Percentiles rank a stretch among this genome's conserved stretches.
Evolutionary conservation across 805 yeast species (phyloP).

Genomic region (Priceomyces haplophilus): DNA sequence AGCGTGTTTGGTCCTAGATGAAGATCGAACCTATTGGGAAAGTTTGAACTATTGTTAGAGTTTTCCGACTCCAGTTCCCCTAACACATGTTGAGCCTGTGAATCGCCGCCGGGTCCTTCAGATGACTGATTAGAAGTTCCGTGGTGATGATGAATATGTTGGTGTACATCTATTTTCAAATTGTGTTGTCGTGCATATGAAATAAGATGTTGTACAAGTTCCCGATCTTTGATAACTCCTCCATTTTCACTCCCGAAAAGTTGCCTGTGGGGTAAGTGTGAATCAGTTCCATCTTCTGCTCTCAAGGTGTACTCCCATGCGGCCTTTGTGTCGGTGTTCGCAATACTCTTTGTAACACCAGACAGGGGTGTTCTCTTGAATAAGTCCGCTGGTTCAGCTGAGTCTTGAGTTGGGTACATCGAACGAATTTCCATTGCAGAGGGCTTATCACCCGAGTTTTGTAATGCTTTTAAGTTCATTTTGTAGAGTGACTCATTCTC

Average conservation of each 20-base stretch:
- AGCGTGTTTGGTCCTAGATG: conserved; percentile 50
- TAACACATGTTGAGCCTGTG: neutral
- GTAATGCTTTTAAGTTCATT: too few relatives aligned
- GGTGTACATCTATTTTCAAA: conserved; percentile 70
- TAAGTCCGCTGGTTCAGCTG: too few relatives aligned
- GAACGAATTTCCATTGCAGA: too few relatives aligned
- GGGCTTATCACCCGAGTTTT: too few relatives aligned
- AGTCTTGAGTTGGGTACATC: too few relatives aligned
- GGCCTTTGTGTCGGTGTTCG: too few relatives aligned
- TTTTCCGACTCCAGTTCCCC: neutral
- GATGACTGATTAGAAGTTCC: conserved; percentile 30
- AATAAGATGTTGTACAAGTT: conserved; percentile 54
- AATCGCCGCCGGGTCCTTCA: too few relatives aligned
- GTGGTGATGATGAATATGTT: conserved; percentile 81
- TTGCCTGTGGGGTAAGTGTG: conserved; percentile 22
- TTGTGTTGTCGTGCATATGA: conserved; percentile 57
- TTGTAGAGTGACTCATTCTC: too few relatives aligned
- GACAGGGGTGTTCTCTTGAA: too few relatives aligned
- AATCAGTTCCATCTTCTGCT: conserved; percentile 36
- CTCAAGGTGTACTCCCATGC: conserved; percentile 64
- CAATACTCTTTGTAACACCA: too few relatives aligned
- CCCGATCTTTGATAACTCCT: conserved; percentile 54
- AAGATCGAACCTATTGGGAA: conserved; percentile 6
- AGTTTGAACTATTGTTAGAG: neutral
- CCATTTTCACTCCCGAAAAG: conserved; percentile 23